These are phyloP conservation scores for Discostella pseudostelligera DNA, from an alignment of 108 stramenopile species.

Conservation along the genomic window DNA sequence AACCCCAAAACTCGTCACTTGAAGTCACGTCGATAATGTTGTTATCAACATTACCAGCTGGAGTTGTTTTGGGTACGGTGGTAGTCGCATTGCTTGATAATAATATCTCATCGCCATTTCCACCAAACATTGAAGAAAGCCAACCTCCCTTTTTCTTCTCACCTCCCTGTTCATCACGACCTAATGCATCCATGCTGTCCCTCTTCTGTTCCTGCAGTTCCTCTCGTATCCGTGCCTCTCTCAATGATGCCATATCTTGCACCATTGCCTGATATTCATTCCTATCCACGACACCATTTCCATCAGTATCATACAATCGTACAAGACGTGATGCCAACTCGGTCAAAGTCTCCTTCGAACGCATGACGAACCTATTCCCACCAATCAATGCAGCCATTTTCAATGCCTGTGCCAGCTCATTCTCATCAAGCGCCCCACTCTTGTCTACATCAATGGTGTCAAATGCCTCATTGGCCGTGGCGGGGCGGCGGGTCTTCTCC, in stretches of 20 bases:
- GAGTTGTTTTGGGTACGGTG: background rate
- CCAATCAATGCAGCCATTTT: slow-evolving; percentile 52
- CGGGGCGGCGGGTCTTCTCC: slow-evolving; percentile 3
- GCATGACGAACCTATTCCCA: slow-evolving; percentile 20
- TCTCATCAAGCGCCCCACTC: slow-evolving; percentile 69
- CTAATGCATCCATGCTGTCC: background rate
- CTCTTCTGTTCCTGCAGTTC: slow-evolving; percentile 13
- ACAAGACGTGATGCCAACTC: slow-evolving; percentile 71
- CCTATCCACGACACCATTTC: slow-evolving; percentile 82
- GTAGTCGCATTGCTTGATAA: slow-evolving; percentile 18
- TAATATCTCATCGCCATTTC: too few relatives aligned
- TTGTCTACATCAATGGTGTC: slow-evolving; percentile 79
- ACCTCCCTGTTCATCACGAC: background rate
- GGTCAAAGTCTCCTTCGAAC: slow-evolving; percentile 39
- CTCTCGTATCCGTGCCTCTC: slow-evolving; percentile 30
- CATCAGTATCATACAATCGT: slow-evolving; percentile 75
- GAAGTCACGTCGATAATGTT: slow-evolving; percentile 43
- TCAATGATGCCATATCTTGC: slow-evolving; percentile 79
- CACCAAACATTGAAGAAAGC: background rate
- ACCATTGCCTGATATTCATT: slow-evolving; percentile 85
- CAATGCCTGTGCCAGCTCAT: slow-evolving; percentile 75
- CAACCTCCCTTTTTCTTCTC: slow-evolving; percentile 17
- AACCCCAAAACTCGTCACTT: slow-evolving; percentile 36
- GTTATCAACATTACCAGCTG: slow-evolving; percentile 15
- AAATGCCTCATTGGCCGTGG: slow-evolving; percentile 79